These are phyloP conservation scores for Orbilia quercus DNA, from an alignment of 2,329 filamentous ascomycete genomes.

Conservation along the genomic window DNA sequence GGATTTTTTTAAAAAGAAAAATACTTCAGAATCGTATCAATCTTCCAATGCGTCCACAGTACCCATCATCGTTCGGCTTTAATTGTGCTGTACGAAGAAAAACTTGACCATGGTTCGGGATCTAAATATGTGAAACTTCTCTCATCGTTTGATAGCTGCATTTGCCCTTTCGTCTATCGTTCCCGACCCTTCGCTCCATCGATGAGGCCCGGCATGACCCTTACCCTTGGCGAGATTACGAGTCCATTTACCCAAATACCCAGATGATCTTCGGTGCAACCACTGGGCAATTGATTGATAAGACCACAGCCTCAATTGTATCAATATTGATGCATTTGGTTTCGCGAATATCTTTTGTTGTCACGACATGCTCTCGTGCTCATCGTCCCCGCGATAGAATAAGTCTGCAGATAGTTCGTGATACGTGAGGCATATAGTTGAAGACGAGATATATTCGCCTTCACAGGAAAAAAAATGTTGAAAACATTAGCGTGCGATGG, in stretches of 20 bases:
- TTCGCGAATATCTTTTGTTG: slow-evolving; percentile 12
- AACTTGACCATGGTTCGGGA: slow-evolving; percentile 28
- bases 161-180: slow-evolving; percentile 37
- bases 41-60: background rate
- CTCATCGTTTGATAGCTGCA: background rate
- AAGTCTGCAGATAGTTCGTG: slow-evolving; percentile 4
- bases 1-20: slow-evolving; percentile 31
- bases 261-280: slow-evolving; percentile 39
- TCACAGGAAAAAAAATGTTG: slow-evolving; percentile 1
- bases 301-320: background rate
- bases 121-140: background rate
- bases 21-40: slow-evolving; percentile 3
- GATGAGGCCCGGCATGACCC: slow-evolving; percentile 20
- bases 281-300: slow-evolving; percentile 39
- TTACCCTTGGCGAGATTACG: slow-evolving; percentile 38
- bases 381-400: slow-evolving; percentile 21
- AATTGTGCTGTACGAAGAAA: background rate
- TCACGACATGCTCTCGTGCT: slow-evolving; percentile 30
- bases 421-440: slow-evolving; percentile 34
- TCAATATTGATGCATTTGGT: slow-evolving; percentile 1
- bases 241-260: slow-evolving; percentile 27
- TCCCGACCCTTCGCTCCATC: slow-evolving; percentile 22
- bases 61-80: no score
- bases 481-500: background rate
- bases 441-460: background rate